Base-by-base conservation (phyloP, 805 yeast species). In the Wickerhamiella domercqiae region DNA sequence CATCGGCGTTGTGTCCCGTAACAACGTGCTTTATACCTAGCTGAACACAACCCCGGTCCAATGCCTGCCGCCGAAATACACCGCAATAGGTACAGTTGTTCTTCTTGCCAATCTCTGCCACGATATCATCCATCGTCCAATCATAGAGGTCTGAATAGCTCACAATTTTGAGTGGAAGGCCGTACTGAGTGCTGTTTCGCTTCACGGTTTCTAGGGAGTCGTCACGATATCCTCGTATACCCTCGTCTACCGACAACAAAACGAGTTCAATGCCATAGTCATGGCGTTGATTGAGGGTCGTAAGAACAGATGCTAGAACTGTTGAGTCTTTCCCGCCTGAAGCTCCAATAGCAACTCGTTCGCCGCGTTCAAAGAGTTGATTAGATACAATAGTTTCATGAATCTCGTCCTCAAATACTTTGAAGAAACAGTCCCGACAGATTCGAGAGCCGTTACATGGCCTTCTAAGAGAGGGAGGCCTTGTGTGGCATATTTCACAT, bases 81-180 rank as follows among this genome's bases (percentile, higher is more conserved):
- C 99, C 99, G 63, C 99, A 90, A 54, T 90, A 90, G 0, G 99
- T 90, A 59, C 99, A 90, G 54, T 93, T 81, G 48, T 83, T 83
- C 54, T 94, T 68, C 26, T 81, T 77, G 5, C 97, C 97, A 1
- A 95, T 90, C 54, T 90, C 81, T 1, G 86, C 75, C 1, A 90
- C 99, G 36, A 90, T 83, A 51, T 83, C 93, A 62, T 90, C 99
- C 99, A 90, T 90, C 9, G 94, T 82, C 99, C 99, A 90, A 51
- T 86, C 76, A 55, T 90, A 90, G 11, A 90, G 63, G 21, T 86
- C 94, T 45, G 73, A 73, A 50, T 90, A 90, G 11, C 94, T 79
- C 4, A 90, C 75, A 39, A 82, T 78, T 50, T 75, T 77, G 37
- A 82, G 59, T 1, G 83, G 84, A 66, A 82, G 67, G n/a, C 67